Percentiles rank a stretch among this genome's conserved stretches.
Evolutionary conservation across 257 asterid genomes (phyloP).

Genomic region (Solanum chilense): DNA sequence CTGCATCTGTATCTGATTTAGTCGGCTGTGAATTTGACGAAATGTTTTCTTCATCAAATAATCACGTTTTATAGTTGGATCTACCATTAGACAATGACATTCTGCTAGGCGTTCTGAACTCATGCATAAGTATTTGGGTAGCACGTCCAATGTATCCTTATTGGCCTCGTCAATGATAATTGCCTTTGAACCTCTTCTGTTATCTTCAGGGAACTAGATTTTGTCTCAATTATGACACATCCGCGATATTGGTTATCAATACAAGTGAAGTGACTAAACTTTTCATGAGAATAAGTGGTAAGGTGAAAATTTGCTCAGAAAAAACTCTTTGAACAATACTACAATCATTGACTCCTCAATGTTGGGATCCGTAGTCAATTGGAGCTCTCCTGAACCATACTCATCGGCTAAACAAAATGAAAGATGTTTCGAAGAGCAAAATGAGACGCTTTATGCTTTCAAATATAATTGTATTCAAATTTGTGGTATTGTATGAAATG

Average conservation of each 20-base stretch:
- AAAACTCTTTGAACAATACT: slow-evolving; percentile 30
- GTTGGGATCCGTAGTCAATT: slow-evolving; percentile 86
- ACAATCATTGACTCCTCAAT: slow-evolving; percentile 43
- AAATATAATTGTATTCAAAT: no score
- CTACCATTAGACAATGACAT: no score
- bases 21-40: no score
- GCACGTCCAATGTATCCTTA: slow-evolving; percentile 15
- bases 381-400: slow-evolving; percentile 84
- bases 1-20: no score
- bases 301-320: no score
- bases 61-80: no score
- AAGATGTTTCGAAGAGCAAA: no score
- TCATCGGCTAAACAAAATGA: slow-evolving; percentile 33
- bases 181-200: slow-evolving; percentile 64
- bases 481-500: no score
- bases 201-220: slow-evolving; percentile 59
- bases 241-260: slow-evolving; percentile 94
- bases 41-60: no score
- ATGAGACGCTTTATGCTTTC: no score
- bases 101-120: no score
- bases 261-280: slow-evolving; percentile 35
- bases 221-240: slow-evolving; percentile 89
- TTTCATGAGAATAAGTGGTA: slow-evolving; percentile 45
- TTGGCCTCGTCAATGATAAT: slow-evolving; percentile 52
- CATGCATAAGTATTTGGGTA: no score